Conservation (phyloP, 352 stramenopile genomes). For the Phytophthora palmivora region DNA sequence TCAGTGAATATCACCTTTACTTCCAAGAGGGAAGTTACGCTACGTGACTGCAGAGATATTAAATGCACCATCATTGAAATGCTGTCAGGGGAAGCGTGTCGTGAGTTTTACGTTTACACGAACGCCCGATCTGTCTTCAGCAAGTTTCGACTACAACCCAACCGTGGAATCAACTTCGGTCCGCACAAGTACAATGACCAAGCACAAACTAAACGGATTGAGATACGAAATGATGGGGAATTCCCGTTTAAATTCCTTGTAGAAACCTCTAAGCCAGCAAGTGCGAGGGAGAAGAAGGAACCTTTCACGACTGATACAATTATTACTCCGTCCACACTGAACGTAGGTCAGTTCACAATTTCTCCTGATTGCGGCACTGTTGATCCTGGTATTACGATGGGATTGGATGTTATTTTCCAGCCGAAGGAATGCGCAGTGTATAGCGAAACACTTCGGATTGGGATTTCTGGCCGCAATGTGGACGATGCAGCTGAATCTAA, state of each 20-base stretch:
- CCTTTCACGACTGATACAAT: slow-evolving; percentile 49
- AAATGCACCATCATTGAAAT: slow-evolving; percentile 94
- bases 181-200: slow-evolving; percentile 90
- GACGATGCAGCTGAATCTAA: slow-evolving; percentile 48
- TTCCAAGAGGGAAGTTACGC: slow-evolving; percentile 75
- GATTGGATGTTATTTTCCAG: slow-evolving; percentile 84
- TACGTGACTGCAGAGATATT: slow-evolving; percentile 94
- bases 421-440: slow-evolving; percentile 80
- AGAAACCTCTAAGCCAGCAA: slow-evolving; percentile 7
- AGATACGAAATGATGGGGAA: slow-evolving; percentile 94
- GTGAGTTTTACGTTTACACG: slow-evolving; percentile 89
- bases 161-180: slow-evolving; percentile 93
- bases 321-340: slow-evolving; percentile 47
- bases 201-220: slow-evolving; percentile 75
- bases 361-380: slow-evolving; percentile 79
- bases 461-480: slow-evolving; percentile 81
- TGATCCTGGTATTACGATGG: slow-evolving; percentile 81
- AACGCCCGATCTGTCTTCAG: slow-evolving; percentile 85
- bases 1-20: slow-evolving; percentile 87
- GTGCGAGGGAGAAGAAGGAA: slow-evolving; percentile 6
- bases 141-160: slow-evolving; percentile 88
- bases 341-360: slow-evolving; percentile 83
- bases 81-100: slow-evolving; percentile 88
- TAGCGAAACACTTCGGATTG: slow-evolving; percentile 68
- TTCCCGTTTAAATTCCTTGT: slow-evolving; percentile 94